Evolutionary conservation across 2,329 filamentous ascomycete genomes (phyloP).

Genomic region (Coniella vitis): DNA sequence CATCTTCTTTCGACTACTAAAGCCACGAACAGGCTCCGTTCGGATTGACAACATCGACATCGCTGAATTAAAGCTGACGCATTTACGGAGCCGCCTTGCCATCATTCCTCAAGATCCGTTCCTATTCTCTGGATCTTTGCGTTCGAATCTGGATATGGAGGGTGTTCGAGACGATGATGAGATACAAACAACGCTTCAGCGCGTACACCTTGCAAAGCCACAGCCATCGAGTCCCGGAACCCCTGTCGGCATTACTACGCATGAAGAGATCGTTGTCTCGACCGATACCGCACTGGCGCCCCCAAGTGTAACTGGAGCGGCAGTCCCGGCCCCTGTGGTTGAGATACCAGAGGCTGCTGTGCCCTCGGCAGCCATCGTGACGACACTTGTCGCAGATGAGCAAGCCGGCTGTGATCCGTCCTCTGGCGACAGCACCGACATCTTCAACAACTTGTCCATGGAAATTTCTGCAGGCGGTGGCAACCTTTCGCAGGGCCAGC

Average conservation of each 20-base stretch:
- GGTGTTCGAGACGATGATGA: constrained; percentile 53
- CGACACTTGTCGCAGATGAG: not conserved
- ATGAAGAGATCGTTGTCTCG: constrained; percentile 17
- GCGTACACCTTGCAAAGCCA: constrained; percentile 50
- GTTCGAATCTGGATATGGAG: constrained; percentile 59
- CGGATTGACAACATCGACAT: constrained; percentile 45
- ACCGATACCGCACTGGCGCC: constrained; percentile 12
- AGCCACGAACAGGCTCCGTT: constrained; percentile 35
- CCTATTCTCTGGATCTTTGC: constrained; percentile 57
- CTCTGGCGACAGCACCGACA: constrained; percentile 18
- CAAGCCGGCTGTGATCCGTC: not conserved
- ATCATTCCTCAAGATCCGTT: constrained; percentile 65
- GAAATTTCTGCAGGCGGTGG: constrained; percentile 26
- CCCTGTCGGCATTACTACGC: constrained; percentile 10
- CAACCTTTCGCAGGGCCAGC: constrained; percentile 39
- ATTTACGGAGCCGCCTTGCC: constrained; percentile 53
- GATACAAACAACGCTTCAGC: constrained; percentile 51
- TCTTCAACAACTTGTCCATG: constrained; percentile 27
- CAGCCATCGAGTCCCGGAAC: constrained; percentile 32
- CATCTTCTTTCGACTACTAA: constrained; percentile 54
- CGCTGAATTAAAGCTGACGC: constrained; percentile 49
- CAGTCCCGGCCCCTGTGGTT: not conserved
- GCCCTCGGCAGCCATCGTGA: constrained; percentile 4
- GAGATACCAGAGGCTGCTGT: constrained; percentile 5
- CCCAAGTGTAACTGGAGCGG: constrained; percentile 1